Evolutionary conservation across 164 flowering plant species (phyloP).

Genomic region (Vitis amurensis): DNA sequence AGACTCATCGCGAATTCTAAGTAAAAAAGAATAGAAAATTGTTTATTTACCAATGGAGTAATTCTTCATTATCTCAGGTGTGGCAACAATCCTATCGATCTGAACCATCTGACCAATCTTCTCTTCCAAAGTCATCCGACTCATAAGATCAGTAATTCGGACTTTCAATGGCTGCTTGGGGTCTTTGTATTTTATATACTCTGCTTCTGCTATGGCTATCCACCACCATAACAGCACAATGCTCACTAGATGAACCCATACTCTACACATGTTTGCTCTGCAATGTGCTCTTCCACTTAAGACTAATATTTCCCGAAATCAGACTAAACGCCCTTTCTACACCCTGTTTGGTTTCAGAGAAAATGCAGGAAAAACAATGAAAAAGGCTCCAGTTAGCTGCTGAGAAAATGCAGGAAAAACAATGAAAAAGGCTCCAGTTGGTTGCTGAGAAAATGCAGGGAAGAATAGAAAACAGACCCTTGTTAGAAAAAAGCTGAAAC

Average conservation of each 20-base stretch:
- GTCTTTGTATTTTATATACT: conserved; percentile 44
- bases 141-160: conserved; percentile 44
- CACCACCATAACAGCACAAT: conserved; percentile 15
- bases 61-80: conserved; percentile 30
- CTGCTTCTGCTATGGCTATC: conserved; percentile 20
- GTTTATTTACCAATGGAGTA: conserved; percentile 42
- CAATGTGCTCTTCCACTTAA: not conserved
- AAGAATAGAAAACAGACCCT: no score
- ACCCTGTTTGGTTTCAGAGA: no score
- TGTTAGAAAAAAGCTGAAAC: no score
- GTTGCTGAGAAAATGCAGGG: no score
- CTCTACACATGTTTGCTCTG: conserved; percentile 14
- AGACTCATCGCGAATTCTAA: not conserved
- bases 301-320: no score
- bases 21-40: not conserved
- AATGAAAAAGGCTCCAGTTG: no score
- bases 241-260: conserved; percentile 3
- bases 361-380: no score
- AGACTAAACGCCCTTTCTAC: no score
- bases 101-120: conserved; percentile 67
- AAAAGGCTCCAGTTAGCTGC: no score
- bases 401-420: no score
- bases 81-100: conserved; percentile 50
- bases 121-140: conserved; percentile 55
- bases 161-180: conserved; percentile 35